phyloP scores from a whole-genome alignment of 2,329 filamentous ascomycete genomes.

The Chaetomium olivaceum region DNA sequence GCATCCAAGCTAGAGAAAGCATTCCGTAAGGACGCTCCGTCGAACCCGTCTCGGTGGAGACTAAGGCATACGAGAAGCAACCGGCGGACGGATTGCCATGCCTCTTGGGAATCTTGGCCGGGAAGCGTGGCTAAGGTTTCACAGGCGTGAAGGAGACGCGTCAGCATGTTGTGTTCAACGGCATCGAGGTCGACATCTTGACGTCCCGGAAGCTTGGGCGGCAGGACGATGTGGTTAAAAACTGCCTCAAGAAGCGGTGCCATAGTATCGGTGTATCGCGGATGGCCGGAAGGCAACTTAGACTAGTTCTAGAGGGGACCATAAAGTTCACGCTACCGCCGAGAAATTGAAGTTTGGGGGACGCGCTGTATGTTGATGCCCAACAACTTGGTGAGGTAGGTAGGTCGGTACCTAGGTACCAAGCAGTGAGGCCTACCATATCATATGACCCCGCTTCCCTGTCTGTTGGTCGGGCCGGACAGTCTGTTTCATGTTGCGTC shows the following conservation, averaged over 20 bases:
- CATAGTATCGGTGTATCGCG: background rate
- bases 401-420: too few relatives aligned
- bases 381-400: background rate
- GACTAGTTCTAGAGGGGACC: background rate
- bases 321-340: background rate
- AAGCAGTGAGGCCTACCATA: background rate
- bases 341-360: background rate
- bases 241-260: background rate
- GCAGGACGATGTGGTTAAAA: background rate
- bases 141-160: background rate
- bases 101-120: background rate
- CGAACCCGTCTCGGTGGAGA: background rate
- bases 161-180: background rate
- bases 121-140: background rate
- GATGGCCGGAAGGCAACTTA: background rate
- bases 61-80: background rate
- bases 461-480: too few relatives aligned
- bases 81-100: background rate
- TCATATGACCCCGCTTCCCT: background rate
- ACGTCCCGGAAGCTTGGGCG: background rate
- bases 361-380: background rate
- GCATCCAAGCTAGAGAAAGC: background rate
- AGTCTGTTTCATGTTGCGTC: too few relatives aligned
- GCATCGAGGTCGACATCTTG: slow-evolving; percentile 1
- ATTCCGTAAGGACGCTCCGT: background rate